Percentiles rank a stretch among this genome's conserved stretches.
Conservation (phyloP, 768 basidiomycete species). For the Lentinula guzmanii region DNA sequence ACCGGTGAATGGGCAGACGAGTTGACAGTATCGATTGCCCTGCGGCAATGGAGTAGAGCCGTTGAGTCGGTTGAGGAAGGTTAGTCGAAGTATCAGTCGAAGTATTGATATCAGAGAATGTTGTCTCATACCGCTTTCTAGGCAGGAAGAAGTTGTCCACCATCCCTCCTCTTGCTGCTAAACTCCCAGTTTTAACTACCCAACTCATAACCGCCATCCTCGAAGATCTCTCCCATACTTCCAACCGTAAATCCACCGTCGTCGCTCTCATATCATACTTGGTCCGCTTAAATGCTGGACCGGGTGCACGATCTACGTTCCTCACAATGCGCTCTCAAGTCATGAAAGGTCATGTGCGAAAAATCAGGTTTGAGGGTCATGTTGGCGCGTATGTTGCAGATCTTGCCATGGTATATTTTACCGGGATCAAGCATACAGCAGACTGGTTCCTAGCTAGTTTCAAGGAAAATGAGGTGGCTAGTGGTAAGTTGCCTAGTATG, state of each 20-base stretch:
- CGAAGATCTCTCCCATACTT: conserved; percentile 65
- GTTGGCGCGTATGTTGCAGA: conserved; percentile 82
- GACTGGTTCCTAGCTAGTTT: conserved; percentile 98
- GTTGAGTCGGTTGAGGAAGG: conserved; percentile 83
- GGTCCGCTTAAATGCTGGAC: conserved; percentile 65
- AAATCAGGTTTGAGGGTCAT: conserved; percentile 87
- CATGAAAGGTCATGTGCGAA: conserved; percentile 71
- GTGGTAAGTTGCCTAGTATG: conserved; percentile 50
- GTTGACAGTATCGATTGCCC: conserved; percentile 83
- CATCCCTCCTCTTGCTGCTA: conserved; percentile 47
- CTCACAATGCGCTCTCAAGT: conserved; percentile 71
- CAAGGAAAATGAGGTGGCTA: conserved; percentile 91
- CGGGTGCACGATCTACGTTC: conserved; percentile 79
- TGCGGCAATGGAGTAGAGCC: conserved; percentile 85
- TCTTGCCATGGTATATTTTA: conserved; percentile 85
- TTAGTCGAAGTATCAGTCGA: conserved; percentile 17
- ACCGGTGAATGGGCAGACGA: conserved; percentile 90
- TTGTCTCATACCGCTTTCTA: conserved; percentile 16
- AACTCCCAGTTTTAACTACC: conserved; percentile 60
- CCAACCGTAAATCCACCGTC: conserved; percentile 71
- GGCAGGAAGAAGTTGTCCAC: conserved; percentile 57
- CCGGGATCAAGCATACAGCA: conserved; percentile 92
- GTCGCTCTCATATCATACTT: conserved; percentile 70
- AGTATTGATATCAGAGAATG: background rate
- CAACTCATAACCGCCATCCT: conserved; percentile 68